A percentile compares a stretch with the other conserved stretches of the same genome.
phyloP scores from a whole-genome alignment of 1,139 yeast species.

The Hyphopichia wangnamkhiaoensis region DNA sequence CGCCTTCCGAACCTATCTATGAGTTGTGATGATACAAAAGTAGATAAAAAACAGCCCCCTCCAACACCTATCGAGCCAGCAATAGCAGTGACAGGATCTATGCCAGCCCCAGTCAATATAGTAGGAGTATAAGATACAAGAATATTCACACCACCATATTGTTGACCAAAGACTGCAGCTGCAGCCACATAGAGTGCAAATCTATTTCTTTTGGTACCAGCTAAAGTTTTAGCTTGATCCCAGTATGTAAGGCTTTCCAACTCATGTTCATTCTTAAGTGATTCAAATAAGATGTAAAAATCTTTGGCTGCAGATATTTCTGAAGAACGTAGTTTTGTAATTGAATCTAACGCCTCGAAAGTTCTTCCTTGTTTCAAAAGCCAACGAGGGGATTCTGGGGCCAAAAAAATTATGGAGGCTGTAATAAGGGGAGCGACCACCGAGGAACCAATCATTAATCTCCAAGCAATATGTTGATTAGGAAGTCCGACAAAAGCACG shows the following conservation, averaged over 20 bases:
- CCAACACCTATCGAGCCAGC: slow-evolving; percentile 6
- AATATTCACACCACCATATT: slow-evolving; percentile 10
- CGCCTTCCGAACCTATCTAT: slow-evolving; percentile 10
- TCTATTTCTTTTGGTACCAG: slow-evolving; percentile 5
- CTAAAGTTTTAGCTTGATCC: slow-evolving; percentile 3
- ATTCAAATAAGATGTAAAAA: slow-evolving; percentile 5
- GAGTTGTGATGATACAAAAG: slow-evolving; percentile 7
- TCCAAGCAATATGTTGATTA: slow-evolving; percentile 31
- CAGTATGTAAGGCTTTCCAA: neutral
- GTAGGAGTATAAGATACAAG: slow-evolving; percentile 7
- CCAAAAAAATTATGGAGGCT: slow-evolving; percentile 10
- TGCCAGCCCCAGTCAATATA: slow-evolving; percentile 5
- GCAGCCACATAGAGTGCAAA: slow-evolving; percentile 8
- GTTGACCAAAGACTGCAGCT: slow-evolving; percentile 7
- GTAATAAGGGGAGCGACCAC: slow-evolving; percentile 25
- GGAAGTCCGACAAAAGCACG: slow-evolving; percentile 45
- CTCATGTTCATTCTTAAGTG: slow-evolving; percentile 4
- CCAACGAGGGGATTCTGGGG: slow-evolving; percentile 13
- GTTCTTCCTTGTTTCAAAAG: slow-evolving; percentile 3
- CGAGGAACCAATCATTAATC: slow-evolving; percentile 37
- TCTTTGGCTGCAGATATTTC: slow-evolving; percentile 7
- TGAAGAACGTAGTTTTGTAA: slow-evolving; percentile 4
- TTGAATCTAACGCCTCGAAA: slow-evolving; percentile 6
- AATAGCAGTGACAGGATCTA: slow-evolving; percentile 5
- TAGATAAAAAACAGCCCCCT: slow-evolving; percentile 8